Base-by-base conservation (phyloP, 2,329 filamentous ascomycete genomes). In the Incumbomyces lentus region DNA sequence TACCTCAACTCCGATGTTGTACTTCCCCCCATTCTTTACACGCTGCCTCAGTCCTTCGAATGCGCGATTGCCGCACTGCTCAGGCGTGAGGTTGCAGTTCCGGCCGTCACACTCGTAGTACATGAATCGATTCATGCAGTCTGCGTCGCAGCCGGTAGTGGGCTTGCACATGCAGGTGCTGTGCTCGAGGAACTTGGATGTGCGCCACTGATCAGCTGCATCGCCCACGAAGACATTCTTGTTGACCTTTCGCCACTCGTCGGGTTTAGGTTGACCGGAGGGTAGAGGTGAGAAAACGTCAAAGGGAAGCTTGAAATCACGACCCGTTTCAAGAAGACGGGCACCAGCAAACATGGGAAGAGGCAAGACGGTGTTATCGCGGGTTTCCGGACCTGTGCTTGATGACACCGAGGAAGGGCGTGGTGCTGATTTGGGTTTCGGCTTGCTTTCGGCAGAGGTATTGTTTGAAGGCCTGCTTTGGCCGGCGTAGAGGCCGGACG, bases 51-150 rank as follows among this genome's bases (percentile, higher is more conserved):
- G 73, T 51, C 84, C 79, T 26, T 86, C 81, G 65, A 98, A 98
- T 17, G 84, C 83, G 22, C 92, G 85, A 62, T 98, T 98, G 19
- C 78, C 79, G 64, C 92, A 98, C 40, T 72, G 61, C 16, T 79
- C 74, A n/a, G 77, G 72, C 34, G 84, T 83, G 13, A 90, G 70
- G 49, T 81, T 84, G 70, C 92, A 98, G 63, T 95, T 98, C 48
- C 76, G 82, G 39, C 83, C 77, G 63, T 96, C 87, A 62, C 92
- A 98, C 68, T 98, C 92, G 64, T 95, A 96, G 47, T 94, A 81
- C 88, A 96, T 96, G 64, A 88, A 88, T 52, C 88, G 76, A 64
- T 98, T 98, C 61, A 95, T 85, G 66, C 92, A 98, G 58, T 84
- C 76, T 52, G 95, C 87, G 52, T 81, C 85, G 59, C 92, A 96